phyloP scores from a whole-genome alignment of 495 filamentous ascomycete species.

The Aspergillus wentii region DNA sequence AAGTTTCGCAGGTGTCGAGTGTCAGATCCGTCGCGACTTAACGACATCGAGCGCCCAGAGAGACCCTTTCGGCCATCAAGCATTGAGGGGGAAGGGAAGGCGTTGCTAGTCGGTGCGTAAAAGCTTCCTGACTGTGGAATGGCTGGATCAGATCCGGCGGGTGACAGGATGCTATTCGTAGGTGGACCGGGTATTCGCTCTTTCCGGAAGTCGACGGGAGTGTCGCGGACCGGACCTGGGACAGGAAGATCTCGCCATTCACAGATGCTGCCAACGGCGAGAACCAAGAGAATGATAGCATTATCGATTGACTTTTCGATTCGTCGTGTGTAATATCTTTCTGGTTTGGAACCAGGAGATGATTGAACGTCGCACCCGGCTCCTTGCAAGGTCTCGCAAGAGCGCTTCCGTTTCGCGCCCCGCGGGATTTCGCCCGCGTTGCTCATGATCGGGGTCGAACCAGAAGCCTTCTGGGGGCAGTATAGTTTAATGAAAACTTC shows the following conservation, averaged over 20 bases:
- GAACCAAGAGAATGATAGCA: conserved; percentile 66
- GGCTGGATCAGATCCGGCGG: conserved; percentile 21
- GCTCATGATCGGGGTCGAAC: conserved; percentile 8
- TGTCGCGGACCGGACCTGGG: conserved; percentile 46
- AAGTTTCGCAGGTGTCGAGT: conserved; percentile 50
- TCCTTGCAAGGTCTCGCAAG: conserved; percentile 3
- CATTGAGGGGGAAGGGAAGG: conserved; percentile 19
- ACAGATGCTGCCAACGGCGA: conserved; percentile 75
- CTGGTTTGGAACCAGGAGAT: conserved; percentile 5
- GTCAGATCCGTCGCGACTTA: conserved; percentile 9
- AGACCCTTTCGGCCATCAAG: conserved; percentile 8
- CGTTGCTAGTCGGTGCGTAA: conserved; percentile 16
- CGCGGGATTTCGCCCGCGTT: conserved; percentile 12
- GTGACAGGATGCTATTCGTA: conserved; percentile 20
- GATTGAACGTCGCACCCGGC: conserved; percentile 5
- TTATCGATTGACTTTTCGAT: conserved; percentile 42
- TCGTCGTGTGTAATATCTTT: conserved; percentile 7
- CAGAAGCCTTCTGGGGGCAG: conserved; percentile 20
- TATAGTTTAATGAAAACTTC: conserved; percentile 38
- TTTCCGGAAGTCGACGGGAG: conserved; percentile 17
- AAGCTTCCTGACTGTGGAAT: conserved; percentile 11
- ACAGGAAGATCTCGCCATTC: conserved; percentile 44
- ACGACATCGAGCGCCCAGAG: conserved; percentile 11
- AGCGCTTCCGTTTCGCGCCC: conserved; percentile 17
- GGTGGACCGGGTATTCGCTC: conserved; percentile 23